Percentiles rank a stretch among this genome's conserved stretches.
Conservation (phyloP, 306 rosid species). For the Gynostemma pentaphyllum region DNA sequence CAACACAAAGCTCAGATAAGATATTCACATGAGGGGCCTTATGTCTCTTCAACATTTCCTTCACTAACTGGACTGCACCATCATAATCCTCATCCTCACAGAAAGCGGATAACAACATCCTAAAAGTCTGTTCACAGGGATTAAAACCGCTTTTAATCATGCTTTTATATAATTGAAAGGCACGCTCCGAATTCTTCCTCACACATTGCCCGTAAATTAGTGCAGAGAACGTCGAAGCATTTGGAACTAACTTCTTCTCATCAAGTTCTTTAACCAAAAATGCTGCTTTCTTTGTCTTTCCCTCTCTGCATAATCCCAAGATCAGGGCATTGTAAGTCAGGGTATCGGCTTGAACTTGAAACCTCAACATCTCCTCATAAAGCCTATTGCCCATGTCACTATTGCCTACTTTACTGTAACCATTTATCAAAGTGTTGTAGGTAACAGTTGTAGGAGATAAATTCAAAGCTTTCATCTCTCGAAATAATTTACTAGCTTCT, state of each 20-base stretch:
- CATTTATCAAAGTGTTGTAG: constrained; percentile 61
- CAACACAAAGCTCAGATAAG: constrained; percentile 40
- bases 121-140: constrained; percentile 42
- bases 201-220: constrained; percentile 58
- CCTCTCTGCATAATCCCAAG: constrained; percentile 74
- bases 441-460: constrained; percentile 56
- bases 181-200: constrained; percentile 50
- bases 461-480: constrained; percentile 51
- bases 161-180: constrained; percentile 52
- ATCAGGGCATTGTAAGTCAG: constrained; percentile 73
- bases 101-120: constrained; percentile 41
- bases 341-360: constrained; percentile 50
- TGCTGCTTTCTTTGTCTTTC: constrained; percentile 77
- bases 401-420: constrained; percentile 46
- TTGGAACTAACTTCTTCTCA: constrained; percentile 45
- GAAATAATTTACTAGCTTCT: constrained; percentile 53
- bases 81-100: constrained; percentile 57
- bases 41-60: constrained; percentile 51
- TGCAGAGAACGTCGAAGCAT: constrained; percentile 64
- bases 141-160: constrained; percentile 59
- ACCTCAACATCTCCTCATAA: constrained; percentile 60
- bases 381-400: constrained; percentile 46
- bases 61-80: constrained; percentile 54
- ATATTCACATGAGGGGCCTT: constrained; percentile 32
- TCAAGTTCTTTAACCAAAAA: constrained; percentile 56